Percentiles rank a stretch among this genome's conserved stretches.
phyloP scores from a whole-genome alignment of 2,329 filamentous ascomycete genomes.

The Bipolaris gigantea region DNA sequence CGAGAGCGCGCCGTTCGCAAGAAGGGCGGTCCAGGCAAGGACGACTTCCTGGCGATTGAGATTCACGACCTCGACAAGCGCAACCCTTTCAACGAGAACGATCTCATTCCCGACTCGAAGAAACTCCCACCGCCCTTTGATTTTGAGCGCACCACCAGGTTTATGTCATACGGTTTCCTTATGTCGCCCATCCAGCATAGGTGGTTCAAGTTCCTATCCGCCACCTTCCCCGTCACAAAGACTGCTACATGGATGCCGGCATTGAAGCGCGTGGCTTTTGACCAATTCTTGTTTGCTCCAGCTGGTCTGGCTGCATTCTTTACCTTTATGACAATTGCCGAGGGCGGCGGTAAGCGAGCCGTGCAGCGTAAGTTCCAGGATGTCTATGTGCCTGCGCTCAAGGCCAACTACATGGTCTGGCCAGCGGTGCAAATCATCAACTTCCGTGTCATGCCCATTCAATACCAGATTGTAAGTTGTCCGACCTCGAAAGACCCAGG shows the following conservation, averaged over 20 bases:
- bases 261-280: conserved; percentile 86
- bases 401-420: conserved; percentile 96
- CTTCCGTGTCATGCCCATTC: conserved; percentile 91
- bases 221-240: conserved; percentile 82
- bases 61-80: conserved; percentile 85
- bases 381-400: conserved; percentile 90
- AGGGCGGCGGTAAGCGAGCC: conserved; percentile 82
- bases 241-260: conserved; percentile 69
- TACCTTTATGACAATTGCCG: conserved; percentile 92
- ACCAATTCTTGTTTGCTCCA: conserved; percentile 92
- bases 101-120: conserved; percentile 66
- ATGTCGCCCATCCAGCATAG: conserved; percentile 96
- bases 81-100: conserved; percentile 66
- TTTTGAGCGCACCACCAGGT: conserved; percentile 89
- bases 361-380: conserved; percentile 84
- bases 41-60: conserved; percentile 80
- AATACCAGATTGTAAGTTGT: conserved; percentile 86
- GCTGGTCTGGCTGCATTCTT: conserved; percentile 88
- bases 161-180: conserved; percentile 96
- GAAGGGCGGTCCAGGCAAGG: conserved; percentile 63
- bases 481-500: not conserved
- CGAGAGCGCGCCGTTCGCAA: conserved; percentile 68
- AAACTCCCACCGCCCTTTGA: conserved; percentile 81
- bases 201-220: conserved; percentile 88
- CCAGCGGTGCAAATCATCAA: conserved; percentile 95